Conservation (phyloP, 306 rosid species). For the Pyrus pyrifolia region DNA sequence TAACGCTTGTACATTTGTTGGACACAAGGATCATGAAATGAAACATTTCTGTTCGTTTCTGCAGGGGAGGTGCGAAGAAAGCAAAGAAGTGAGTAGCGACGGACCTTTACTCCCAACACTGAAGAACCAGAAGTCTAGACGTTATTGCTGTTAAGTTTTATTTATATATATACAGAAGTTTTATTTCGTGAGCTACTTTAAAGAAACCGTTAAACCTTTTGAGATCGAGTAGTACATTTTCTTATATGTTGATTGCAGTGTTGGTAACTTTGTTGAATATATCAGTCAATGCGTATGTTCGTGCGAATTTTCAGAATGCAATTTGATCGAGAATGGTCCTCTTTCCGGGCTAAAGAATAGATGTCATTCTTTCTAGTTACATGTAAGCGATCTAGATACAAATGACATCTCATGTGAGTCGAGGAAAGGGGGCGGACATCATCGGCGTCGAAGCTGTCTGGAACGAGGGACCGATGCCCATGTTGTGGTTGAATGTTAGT, state of each 20-base stretch:
- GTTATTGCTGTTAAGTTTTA: neutral
- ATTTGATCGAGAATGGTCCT: neutral
- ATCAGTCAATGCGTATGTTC: neutral
- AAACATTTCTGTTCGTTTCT: neutral
- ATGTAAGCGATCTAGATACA: neutral
- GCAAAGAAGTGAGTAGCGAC: constrained; percentile 32
- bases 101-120: neutral
- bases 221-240: constrained; percentile 7
- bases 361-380: neutral
- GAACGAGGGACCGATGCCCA: neutral
- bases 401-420: too few relatives aligned
- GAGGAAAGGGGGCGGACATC: too few relatives aligned
- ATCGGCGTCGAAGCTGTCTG: too few relatives aligned
- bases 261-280: constrained; percentile 7
- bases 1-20: neutral
- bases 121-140: neutral
- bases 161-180: neutral
- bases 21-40: neutral
- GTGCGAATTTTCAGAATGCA: neutral
- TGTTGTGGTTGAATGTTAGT: too few relatives aligned
- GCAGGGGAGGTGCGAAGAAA: constrained; percentile 32
- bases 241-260: neutral
- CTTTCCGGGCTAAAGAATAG: too few relatives aligned
- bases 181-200: constrained; percentile 2
- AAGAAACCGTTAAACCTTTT: constrained; percentile 5